phyloP scores from a whole-genome alignment of 2,329 filamentous ascomycete species.

The Colletotrichum truncatum region DNA sequence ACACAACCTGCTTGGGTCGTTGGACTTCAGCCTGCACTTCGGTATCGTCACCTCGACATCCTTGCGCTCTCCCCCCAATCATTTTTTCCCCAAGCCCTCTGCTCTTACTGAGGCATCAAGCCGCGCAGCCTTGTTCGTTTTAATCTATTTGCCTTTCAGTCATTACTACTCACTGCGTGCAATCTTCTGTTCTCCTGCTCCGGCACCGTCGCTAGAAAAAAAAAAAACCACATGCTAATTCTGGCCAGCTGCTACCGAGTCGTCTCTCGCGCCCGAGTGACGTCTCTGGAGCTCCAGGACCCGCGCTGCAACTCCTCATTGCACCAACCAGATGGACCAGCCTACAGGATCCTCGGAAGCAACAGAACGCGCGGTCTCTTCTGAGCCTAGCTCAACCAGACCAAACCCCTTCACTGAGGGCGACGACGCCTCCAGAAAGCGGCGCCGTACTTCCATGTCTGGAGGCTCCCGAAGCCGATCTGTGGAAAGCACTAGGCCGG shows the following conservation, averaged over 20 bases:
- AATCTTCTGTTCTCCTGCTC: conserved; percentile 25
- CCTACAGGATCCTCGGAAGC: conserved; percentile 58
- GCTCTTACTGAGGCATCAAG: background rate
- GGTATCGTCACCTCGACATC: conserved; percentile 27
- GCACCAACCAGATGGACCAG: conserved; percentile 63
- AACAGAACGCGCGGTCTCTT: conserved; percentile 68
- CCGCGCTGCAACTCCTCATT: conserved; percentile 45
- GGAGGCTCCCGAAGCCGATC: conserved; percentile 62
- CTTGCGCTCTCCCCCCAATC: conserved; percentile 8
- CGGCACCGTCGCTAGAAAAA: conserved; percentile 30
- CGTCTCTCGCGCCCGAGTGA: conserved; percentile 62
- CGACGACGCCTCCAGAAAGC: conserved; percentile 66
- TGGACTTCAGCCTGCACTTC: conserved; percentile 20
- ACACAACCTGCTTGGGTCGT: conserved; percentile 20
- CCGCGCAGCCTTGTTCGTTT: conserved; percentile 16
- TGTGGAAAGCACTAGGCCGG: conserved; percentile 50
- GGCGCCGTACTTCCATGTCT: conserved; percentile 67
- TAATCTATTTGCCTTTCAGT: conserved; percentile 34
- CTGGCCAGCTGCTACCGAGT: conserved; percentile 60
- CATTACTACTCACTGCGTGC: conserved; percentile 13
- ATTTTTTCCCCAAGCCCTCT: background rate
- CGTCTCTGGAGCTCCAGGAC: conserved; percentile 57
- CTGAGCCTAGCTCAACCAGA: conserved; percentile 70
- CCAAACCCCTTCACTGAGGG: conserved; percentile 72
- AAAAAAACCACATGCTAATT: conserved; percentile 65